Evolutionary conservation across 169 alveolate species (phyloP), one percentile per base, ranked within the genome.

Genomic region (Besnoitia besnoiti): DNA sequence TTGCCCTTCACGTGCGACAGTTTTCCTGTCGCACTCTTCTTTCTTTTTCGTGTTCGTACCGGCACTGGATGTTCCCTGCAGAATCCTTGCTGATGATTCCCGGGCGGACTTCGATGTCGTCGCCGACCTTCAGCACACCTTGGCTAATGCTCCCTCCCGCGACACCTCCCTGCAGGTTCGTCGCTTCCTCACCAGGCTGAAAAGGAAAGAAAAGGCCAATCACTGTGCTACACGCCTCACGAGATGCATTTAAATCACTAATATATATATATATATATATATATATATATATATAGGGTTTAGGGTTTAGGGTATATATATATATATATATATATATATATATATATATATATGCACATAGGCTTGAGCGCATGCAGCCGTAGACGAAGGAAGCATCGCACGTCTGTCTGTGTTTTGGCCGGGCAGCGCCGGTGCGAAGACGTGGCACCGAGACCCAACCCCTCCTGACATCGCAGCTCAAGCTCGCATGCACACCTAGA

Each of bases 101-200:
- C 16, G 99, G 99, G n/a, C 99, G 95, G 42, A 99, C 97, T 96
- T 98, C 99, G 33, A 99, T 98, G 94, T 98, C 98, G 93, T 98
- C 99, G 39, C 99, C 99, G 84, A 99, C 98, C 94, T 95, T 98
- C 84, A 99, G 94, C 40, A 99, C 99, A 40, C 99, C 99, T 96
- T 97, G 96, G 55, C 99, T 96, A 82, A 99, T 98, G 75, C 99
- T 96, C 0, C 99, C 99, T 42, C 99, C 99, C 19, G 99, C 99
- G 30, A 99, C 99, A 24, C 99, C 99, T n/a, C 99, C 99, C 95
- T 98, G 98, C 93, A 99, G 96, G 51, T 98, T 97, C 92, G 98
- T 98, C 27, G 98, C 97, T 93, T 98, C 99, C 91, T 98, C 99
- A 21, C 99, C 99, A 19, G 99, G 99, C 96, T 92, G 89, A 0